Evolutionary conservation across 768 basidiomycete genomes (phyloP).

Genomic region (Mycena olivaceomarginata): DNA sequence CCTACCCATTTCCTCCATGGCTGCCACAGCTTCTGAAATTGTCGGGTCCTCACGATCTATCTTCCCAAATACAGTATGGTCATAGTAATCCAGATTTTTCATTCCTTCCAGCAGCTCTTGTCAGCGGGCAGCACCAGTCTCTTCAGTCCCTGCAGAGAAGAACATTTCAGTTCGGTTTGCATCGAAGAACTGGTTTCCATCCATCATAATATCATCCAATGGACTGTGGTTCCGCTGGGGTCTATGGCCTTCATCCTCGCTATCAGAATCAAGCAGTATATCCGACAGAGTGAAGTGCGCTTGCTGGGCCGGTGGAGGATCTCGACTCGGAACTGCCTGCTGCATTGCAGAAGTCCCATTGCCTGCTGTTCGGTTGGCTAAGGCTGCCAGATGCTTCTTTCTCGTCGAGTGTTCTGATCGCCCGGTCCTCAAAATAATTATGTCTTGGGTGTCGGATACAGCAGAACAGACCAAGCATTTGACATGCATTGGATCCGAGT

Average conservation of each 20-base stretch:
- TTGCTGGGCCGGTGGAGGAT: too few relatives aligned
- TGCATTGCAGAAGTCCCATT: too few relatives aligned
- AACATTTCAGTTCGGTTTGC: conserved; percentile 11
- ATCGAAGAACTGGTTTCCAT: conserved; percentile 25
- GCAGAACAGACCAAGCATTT: conserved; percentile 20
- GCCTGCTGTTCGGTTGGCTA: not conserved
- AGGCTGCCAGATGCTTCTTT: not conserved
- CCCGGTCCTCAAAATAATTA: conserved; percentile 9
- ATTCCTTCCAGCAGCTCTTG: conserved; percentile 12
- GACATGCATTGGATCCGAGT: not conserved
- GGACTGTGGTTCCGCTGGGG: not conserved
- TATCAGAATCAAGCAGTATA: conserved; percentile 12
- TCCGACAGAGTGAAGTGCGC: conserved; percentile 5
- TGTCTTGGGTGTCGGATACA: conserved; percentile 8
- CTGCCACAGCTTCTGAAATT: conserved; percentile 51
- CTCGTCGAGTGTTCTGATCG: not conserved
- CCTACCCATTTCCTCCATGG: conserved; percentile 4
- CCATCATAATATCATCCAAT: conserved; percentile 14
- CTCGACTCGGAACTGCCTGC: too few relatives aligned
- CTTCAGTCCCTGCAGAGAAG: conserved; percentile 20
- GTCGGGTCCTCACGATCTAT: conserved; percentile 46
- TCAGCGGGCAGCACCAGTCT: not conserved
- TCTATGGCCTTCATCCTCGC: conserved; percentile 4
- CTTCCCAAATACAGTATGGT: conserved; percentile 4
- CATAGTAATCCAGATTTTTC: conserved; percentile 13